Evolutionary conservation across 108 stramenopile genomes (phyloP), one percentile per base, ranked within the genome.

Genomic region (Discostella pseudostelligera): DNA sequence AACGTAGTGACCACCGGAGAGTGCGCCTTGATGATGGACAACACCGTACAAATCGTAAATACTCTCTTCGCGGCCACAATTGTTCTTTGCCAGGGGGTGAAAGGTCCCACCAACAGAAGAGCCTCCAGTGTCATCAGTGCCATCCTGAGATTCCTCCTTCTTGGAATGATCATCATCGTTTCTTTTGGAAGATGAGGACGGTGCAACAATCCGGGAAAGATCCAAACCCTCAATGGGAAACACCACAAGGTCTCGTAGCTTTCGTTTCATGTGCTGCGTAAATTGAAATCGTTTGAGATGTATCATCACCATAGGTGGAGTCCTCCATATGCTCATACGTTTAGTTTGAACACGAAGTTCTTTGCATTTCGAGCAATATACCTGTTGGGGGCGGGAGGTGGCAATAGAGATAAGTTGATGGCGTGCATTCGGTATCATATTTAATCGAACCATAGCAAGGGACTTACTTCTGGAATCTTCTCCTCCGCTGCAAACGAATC

Each of bases 221-320:
- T 96, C 96, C 25, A 96, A 79, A 21, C 89, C 94, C 59, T 90
- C 83, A 7, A 95, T 68, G 8, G 96, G 96, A 67, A 98, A 99
- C 1, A 76, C 64, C 14, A 99, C 98, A 26, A 95, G 68, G 45
- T 97, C 96, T 43, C 95, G 83, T 51, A 99, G 78, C 71, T 98
- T 98, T 76, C 93, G 64, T 40, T 88, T 77, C 86, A 91, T 92
- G 39, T 83, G 82, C 44, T 84, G 79, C n/a, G 93, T 89, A 64
- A 84, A 91, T 48, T 96, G 94, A 72, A 99, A 97, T 40, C 98
- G 94, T 73, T 99, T 99, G 72, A 99, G 63, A 51, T 97, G 96
- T 50, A 97, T 89, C 36, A 98, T 95, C 40, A 97, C 83, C 35
- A 98, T 66, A 9, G 96, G 95, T 29, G 98, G 98, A 42, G 93